Conservation (phyloP, 2,329 filamentous ascomycete species). For the Neurospora sp. region DNA sequence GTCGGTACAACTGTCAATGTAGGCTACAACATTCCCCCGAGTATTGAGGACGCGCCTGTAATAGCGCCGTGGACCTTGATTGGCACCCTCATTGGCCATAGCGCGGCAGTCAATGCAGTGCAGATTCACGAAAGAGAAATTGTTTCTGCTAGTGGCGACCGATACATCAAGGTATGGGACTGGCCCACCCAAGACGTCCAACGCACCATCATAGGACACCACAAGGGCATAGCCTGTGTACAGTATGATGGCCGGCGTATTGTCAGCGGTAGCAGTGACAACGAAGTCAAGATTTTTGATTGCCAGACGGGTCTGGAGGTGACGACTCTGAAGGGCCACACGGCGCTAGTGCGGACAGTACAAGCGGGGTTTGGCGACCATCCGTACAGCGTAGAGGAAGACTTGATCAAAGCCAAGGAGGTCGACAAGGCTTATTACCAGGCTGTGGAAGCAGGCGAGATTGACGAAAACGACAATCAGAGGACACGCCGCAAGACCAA, state of each 20-base stretch:
- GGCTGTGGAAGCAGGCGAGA: slow-evolving; percentile 41
- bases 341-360: slow-evolving; percentile 80
- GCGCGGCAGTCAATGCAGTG: slow-evolving; percentile 90
- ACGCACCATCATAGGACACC: slow-evolving; percentile 74
- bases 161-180: slow-evolving; percentile 90
- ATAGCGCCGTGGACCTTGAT: slow-evolving; percentile 65
- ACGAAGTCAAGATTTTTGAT: slow-evolving; percentile 93
- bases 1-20: slow-evolving; percentile 43
- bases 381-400: slow-evolving; percentile 66
- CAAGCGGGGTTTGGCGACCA: slow-evolving; percentile 91
- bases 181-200: slow-evolving; percentile 68
- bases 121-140: slow-evolving; percentile 79
- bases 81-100: slow-evolving; percentile 71
- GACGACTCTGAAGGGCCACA: slow-evolving; percentile 73
- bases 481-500: slow-evolving; percentile 40
- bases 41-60: slow-evolving; percentile 38
- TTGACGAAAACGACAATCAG: slow-evolving; percentile 27
- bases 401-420: slow-evolving; percentile 60
- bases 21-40: slow-evolving; percentile 36
- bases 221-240: slow-evolving; percentile 93
- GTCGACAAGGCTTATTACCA: slow-evolving; percentile 66
- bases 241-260: slow-evolving; percentile 92
- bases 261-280: slow-evolving; percentile 91
- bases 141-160: slow-evolving; percentile 89
- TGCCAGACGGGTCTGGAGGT: slow-evolving; percentile 78